Evolutionary conservation across 768 basidiomycete species (phyloP).

Genomic region (Tulasnella sp.): DNA sequence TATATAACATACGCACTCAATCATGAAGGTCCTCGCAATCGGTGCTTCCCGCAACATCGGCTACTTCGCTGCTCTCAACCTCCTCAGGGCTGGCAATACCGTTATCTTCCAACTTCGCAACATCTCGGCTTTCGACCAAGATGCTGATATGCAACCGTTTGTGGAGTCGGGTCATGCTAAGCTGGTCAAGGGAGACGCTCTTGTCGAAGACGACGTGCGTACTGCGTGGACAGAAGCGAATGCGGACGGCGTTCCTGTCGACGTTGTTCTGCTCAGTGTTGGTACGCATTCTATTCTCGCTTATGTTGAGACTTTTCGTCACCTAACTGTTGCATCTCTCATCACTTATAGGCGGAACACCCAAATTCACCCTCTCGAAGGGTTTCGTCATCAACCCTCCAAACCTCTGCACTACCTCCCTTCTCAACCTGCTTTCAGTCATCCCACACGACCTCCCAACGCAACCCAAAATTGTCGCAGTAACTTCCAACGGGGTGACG

Average conservation of each 20-base stretch:
- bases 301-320: not conserved
- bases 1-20: not conserved
- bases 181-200: constrained; percentile 18
- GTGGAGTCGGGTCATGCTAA: constrained; percentile 2
- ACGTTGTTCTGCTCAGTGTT: not conserved
- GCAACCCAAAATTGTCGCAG: constrained; percentile 49
- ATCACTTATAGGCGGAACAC: constrained; percentile 43
- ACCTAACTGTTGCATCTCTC: not conserved
- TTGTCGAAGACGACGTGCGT: not conserved
- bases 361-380: constrained; percentile 44
- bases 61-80: constrained; percentile 10
- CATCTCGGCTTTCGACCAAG: not conserved
- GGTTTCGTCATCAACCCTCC: constrained; percentile 49
- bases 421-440: constrained; percentile 48
- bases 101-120: constrained; percentile 22
- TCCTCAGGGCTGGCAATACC: constrained; percentile 9
- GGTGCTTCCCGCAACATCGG: constrained; percentile 21
- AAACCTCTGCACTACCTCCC: constrained; percentile 55
- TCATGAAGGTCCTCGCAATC: constrained; percentile 18
- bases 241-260: constrained; percentile 1
- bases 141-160: not conserved
- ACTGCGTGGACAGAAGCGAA: constrained; percentile 9
- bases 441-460: constrained; percentile 14
- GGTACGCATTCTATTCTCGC: not conserved
- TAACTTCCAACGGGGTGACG: constrained; percentile 55